Conservation (phyloP, 352 stramenopile species). For the Globisporangium heterothallicum region DNA sequence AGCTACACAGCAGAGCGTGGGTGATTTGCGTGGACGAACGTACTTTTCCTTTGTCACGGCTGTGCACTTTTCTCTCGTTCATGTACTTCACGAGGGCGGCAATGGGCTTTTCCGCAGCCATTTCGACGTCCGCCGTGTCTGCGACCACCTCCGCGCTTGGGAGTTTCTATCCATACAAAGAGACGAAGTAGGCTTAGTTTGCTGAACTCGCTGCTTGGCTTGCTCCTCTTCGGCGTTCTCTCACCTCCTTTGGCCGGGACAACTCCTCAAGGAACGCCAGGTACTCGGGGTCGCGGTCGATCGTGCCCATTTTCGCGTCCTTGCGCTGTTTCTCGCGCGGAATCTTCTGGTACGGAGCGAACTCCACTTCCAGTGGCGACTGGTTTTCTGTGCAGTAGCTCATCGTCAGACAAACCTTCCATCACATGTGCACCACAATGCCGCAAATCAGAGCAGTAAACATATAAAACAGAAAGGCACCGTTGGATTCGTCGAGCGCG, state of each 20-base stretch:
- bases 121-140: slow-evolving; percentile 40
- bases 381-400: slow-evolving; percentile 2
- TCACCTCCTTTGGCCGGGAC: slow-evolving; percentile 56
- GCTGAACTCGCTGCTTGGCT: too few relatives aligned
- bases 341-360: slow-evolving; percentile 79
- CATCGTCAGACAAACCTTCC: not conserved
- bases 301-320: slow-evolving; percentile 68
- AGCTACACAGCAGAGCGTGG: not conserved
- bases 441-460: not conserved
- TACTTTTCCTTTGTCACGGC: slow-evolving; percentile 66
- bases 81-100: slow-evolving; percentile 77
- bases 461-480: slow-evolving; percentile 12
- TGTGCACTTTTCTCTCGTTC: slow-evolving; percentile 65
- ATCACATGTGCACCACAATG: not conserved
- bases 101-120: slow-evolving; percentile 59
- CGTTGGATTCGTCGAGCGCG: slow-evolving; percentile 28
- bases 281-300: slow-evolving; percentile 70
- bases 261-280: slow-evolving; percentile 71
- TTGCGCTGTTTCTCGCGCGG: slow-evolving; percentile 75
- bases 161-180: slow-evolving; percentile 43
- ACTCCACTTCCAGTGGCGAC: slow-evolving; percentile 47
- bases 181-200: too few relatives aligned
- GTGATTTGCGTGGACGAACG: too few relatives aligned
- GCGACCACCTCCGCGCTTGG: slow-evolving; percentile 54
- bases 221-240: too few relatives aligned